Conservation (phyloP, 139 green algal genomes). For the Astrephomene gubernaculifera region DNA sequence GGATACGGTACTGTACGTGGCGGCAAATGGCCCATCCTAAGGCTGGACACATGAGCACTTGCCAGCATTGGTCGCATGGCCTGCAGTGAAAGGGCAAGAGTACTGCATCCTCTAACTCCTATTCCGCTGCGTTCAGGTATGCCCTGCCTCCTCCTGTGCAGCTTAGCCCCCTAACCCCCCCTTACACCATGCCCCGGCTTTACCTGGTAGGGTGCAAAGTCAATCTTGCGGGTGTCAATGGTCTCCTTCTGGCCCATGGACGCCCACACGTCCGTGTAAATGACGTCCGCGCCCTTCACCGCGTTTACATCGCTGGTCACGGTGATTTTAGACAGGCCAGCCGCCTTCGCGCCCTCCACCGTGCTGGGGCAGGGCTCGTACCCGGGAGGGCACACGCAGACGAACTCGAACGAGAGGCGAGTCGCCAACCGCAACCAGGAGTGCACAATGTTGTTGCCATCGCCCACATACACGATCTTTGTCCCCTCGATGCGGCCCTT, state of each 20-base stretch:
- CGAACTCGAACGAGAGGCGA: constrained; percentile 92
- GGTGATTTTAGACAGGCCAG: constrained; percentile 47
- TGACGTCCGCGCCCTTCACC: constrained; percentile 93
- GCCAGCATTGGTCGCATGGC: too few relatives aligned
- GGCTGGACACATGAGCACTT: too few relatives aligned
- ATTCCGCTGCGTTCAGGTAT: too few relatives aligned
- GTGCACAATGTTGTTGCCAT: constrained; percentile 99
- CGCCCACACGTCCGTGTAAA: constrained; percentile 99
- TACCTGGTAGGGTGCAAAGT: constrained; percentile 94
- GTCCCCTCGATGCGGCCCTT: constrained; percentile 83
- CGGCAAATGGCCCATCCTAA: neutral
- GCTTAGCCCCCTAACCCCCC: too few relatives aligned
- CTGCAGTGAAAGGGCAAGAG: too few relatives aligned
- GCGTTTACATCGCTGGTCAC: constrained; percentile 68
- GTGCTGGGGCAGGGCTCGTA: constrained; percentile 94
- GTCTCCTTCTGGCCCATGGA: constrained; percentile 99
- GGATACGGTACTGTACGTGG: too few relatives aligned
- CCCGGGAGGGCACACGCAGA: constrained; percentile 92
- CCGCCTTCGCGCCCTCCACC: constrained; percentile 57
- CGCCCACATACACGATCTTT: constrained; percentile 96
- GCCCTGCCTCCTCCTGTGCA: too few relatives aligned
- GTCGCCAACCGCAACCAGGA: constrained; percentile 93
- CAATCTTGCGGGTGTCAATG: constrained; percentile 78
- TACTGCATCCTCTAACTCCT: too few relatives aligned
- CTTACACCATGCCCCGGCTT: too few relatives aligned